A percentile compares a stretch with the other conserved stretches of the same genome.
phyloP scores from a whole-genome alignment of 176 grass and related monocot species.

The Phyllostachys edulis region DNA sequence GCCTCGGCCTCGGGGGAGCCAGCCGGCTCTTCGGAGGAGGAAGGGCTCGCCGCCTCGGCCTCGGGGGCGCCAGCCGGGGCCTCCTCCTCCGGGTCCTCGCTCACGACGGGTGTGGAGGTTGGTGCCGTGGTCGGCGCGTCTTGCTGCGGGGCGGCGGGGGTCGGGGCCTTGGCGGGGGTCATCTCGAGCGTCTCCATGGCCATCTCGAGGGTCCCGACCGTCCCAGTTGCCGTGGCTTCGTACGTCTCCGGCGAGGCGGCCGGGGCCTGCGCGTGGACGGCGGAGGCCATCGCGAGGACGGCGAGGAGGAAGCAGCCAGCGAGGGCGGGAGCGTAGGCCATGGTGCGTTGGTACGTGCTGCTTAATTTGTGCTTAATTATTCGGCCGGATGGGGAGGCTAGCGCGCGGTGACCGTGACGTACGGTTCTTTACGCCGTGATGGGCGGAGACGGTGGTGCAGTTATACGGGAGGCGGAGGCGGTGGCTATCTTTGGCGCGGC shows the following conservation, averaged over 20 bases:
- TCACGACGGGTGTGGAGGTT: not conserved
- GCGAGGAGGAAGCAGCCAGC: slow-evolving; percentile 6
- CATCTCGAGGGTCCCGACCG: not conserved
- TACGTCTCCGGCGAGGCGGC: slow-evolving; percentile 18
- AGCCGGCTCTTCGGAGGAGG: not conserved
- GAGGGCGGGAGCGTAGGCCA: slow-evolving; percentile 31
- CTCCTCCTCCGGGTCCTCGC: slow-evolving; percentile 27
- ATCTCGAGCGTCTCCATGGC: not conserved
- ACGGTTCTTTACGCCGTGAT: not conserved
- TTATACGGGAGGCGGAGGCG: slow-evolving; percentile 19
- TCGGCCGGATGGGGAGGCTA: not conserved
- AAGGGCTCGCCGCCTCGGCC: not conserved
- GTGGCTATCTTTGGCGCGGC: slow-evolving; percentile 20
- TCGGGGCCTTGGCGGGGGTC: not conserved
- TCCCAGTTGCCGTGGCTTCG: not conserved
- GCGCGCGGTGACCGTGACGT: not conserved
- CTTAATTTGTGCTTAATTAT: too few relatives aligned
- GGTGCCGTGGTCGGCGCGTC: not conserved
- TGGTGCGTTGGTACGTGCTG: not conserved
- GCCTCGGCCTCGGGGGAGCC: not conserved
- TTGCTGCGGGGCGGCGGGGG: not conserved
- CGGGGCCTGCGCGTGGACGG: slow-evolving; percentile 22
- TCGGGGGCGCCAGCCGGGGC: slow-evolving; percentile 28
- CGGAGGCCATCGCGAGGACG: slow-evolving; percentile 1
- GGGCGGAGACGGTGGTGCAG: slow-evolving; percentile 11